phyloP scores from a whole-genome alignment of 2,329 filamentous ascomycete species.

The Coleophoma crateriformis region DNA sequence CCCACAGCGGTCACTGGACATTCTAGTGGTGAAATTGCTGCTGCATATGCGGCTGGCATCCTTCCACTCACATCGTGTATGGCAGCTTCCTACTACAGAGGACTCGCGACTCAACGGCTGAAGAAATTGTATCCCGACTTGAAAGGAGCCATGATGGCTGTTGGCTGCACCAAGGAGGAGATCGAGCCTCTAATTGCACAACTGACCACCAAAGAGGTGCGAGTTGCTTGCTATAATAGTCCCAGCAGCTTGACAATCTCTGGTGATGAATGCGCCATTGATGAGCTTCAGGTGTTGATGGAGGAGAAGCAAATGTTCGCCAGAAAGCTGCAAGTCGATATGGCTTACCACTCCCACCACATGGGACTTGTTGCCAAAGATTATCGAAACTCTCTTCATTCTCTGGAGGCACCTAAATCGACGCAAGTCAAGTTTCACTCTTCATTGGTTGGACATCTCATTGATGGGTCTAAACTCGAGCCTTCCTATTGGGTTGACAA shows the following conservation, averaged over 20 bases:
- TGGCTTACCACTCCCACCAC: constrained; percentile 20
- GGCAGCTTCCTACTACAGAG: constrained; percentile 22
- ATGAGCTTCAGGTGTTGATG: constrained; percentile 6
- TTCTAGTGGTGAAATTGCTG: constrained; percentile 24
- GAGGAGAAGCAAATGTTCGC: constrained; percentile 11
- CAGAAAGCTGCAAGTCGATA: constrained; percentile 16
- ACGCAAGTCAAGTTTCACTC: constrained; percentile 14
- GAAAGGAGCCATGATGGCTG: constrained; percentile 46
- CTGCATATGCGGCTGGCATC: constrained; percentile 21
- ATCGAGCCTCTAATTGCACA: constrained; percentile 28
- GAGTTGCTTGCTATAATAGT: constrained; percentile 10
- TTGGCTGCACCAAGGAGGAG: constrained; percentile 23
- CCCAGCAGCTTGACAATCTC: constrained; percentile 13
- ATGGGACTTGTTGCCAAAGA: constrained; percentile 18
- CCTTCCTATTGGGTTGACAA: constrained; percentile 40
- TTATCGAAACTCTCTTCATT: constrained; percentile 5
- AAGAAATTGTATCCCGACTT: constrained; percentile 5
- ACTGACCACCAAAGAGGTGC: background rate
- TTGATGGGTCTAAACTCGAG: constrained; percentile 21
- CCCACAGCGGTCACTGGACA: constrained; percentile 21
- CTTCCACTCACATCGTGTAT: constrained; percentile 17
- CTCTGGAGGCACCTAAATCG: constrained; percentile 2
- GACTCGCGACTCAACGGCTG: constrained; percentile 2
- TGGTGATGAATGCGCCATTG: constrained; percentile 5
- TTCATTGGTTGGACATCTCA: constrained; percentile 12